phyloP scores from a whole-genome alignment of 2,329 filamentous ascomycete genomes.

The Diplodia sapinea region DNA sequence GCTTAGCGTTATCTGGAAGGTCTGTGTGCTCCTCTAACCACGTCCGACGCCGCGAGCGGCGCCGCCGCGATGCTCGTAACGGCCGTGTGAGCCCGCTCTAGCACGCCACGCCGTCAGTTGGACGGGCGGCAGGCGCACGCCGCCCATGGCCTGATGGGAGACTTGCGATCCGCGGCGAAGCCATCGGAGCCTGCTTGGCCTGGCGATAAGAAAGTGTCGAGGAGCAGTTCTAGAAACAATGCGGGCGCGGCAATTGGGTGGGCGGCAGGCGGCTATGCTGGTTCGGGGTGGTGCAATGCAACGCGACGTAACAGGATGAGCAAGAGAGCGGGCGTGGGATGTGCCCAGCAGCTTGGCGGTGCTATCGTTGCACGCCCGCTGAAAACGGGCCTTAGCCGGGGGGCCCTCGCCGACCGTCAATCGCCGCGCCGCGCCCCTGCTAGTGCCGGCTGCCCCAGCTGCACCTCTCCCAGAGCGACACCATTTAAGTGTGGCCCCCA shows the following conservation, averaged over 20 bases:
- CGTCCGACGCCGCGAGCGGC: constrained; percentile 15
- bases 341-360: constrained; percentile 24
- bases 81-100: constrained; percentile 1
- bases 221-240: constrained; percentile 7
- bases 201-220: constrained; percentile 2
- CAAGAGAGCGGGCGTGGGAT: constrained; percentile 28
- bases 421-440: constrained; percentile 23
- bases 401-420: constrained; percentile 15
- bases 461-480: constrained; percentile 18
- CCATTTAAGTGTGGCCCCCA: constrained; percentile 22
- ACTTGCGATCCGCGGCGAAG: constrained; percentile 4
- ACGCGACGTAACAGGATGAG: constrained; percentile 24
- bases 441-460: constrained; percentile 11
- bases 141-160: neutral
- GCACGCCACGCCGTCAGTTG: neutral
- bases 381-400: constrained; percentile 25
- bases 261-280: neutral
- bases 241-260: constrained; percentile 15
- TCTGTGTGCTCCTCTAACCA: constrained; percentile 22
- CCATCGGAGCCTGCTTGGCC: constrained; percentile 23
- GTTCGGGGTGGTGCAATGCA: constrained; percentile 10
- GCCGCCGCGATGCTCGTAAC: constrained; percentile 10
- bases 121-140: no score
- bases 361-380: constrained; percentile 13
- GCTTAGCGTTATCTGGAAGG: constrained; percentile 30